Conservation (phyloP, 495 filamentous ascomycete species). For the Geopyxis carbonaria region DNA sequence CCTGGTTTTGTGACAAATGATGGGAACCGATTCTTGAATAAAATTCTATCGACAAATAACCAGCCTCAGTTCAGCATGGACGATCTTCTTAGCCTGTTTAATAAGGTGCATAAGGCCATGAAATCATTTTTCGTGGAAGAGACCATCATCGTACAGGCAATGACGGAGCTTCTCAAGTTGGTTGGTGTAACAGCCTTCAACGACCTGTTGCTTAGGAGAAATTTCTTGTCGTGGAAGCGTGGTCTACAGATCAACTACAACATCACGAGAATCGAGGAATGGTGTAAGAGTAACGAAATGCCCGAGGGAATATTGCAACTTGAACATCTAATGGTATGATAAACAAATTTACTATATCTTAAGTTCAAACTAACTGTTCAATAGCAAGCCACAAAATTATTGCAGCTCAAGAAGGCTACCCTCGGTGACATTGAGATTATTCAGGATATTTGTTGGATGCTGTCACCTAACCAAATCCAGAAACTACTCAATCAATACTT, state of each 20-base stretch:
- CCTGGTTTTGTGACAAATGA: constrained; percentile 98
- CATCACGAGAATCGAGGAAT: constrained; percentile 97
- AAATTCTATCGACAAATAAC: constrained; percentile 74
- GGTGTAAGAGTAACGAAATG: constrained; percentile 99
- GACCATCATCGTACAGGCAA: constrained; percentile 80
- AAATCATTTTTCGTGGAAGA: constrained; percentile 96
- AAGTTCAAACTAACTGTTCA: constrained; percentile 24
- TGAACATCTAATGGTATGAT: constrained; percentile 81
- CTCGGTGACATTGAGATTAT: constrained; percentile 99
- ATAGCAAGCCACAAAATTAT: constrained; percentile 92
- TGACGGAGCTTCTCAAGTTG: constrained; percentile 81
- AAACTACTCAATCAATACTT: constrained; percentile 98
- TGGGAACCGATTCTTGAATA: constrained; percentile 92
- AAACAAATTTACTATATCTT: no score
- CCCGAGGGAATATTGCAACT: constrained; percentile 93
- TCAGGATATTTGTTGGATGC: constrained; percentile 99
- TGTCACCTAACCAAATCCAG: constrained; percentile 97
- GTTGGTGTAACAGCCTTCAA: constrained; percentile 99
- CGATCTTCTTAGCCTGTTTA: constrained; percentile 86
- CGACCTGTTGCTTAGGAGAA: constrained; percentile 89
- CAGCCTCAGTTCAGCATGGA: constrained; percentile 96
- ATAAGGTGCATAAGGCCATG: constrained; percentile 96
- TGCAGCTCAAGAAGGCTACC: constrained; percentile 98
- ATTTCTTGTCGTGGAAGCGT: constrained; percentile 98
- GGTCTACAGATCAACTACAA: constrained; percentile 99